Conservation (phyloP, 176 grass and related monocot genomes). For the Triticum timopheevii region DNA sequence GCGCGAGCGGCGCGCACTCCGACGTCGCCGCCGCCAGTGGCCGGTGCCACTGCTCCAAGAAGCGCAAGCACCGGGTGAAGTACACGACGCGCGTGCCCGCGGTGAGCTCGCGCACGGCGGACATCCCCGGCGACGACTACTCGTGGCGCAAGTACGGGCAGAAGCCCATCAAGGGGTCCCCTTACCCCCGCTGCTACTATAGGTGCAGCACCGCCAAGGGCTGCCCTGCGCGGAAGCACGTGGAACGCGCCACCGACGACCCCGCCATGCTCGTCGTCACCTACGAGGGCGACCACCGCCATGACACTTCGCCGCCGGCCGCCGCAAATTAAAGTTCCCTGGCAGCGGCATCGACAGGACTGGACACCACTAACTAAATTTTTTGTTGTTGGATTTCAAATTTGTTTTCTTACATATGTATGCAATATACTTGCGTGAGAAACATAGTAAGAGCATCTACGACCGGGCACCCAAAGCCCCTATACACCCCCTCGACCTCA, state of each 20-base stretch:
- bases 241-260: slow-evolving; percentile 78
- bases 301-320: neutral
- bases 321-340: neutral
- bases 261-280: slow-evolving; percentile 75
- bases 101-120: slow-evolving; percentile 31
- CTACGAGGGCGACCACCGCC: slow-evolving; percentile 76
- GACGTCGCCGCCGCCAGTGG: neutral
- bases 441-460: too few species aligned
- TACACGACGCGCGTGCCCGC: slow-evolving; percentile 55
- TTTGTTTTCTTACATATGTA: too few species aligned
- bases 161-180: slow-evolving; percentile 92
- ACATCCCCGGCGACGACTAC: slow-evolving; percentile 74
- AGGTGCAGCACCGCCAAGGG: slow-evolving; percentile 70
- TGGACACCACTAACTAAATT: too few species aligned
- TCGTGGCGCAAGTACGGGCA: slow-evolving; percentile 95
- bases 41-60: slow-evolving; percentile 83
- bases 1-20: neutral
- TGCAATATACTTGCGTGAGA: too few species aligned
- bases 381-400: too few species aligned
- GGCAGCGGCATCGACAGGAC: neutral
- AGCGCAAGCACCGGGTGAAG: slow-evolving; percentile 44
- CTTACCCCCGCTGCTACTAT: slow-evolving; percentile 84
- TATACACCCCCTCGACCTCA: too few species aligned
- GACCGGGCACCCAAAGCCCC: too few species aligned
- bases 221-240: slow-evolving; percentile 84